Evolutionary conservation across 2,329 filamentous ascomycete genomes (phyloP), one percentile per base, ranked within the genome.

Genomic region (Talaromyces sp.): DNA sequence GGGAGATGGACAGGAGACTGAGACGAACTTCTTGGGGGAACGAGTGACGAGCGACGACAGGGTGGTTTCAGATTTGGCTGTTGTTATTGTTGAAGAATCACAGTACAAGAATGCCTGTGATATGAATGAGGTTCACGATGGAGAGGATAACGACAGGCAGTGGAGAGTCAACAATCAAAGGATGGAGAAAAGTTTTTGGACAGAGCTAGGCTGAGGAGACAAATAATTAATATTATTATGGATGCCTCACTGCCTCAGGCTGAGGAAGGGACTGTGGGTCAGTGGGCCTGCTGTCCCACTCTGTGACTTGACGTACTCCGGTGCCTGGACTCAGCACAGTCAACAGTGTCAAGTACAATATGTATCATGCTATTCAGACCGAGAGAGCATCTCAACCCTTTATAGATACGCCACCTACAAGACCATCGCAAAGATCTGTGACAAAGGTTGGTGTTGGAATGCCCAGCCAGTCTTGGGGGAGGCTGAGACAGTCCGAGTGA

Each of bases 111-210:
- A 34, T 19, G 10, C 51, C 51, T 54, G 27, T 56, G 13, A 53
- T 31, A 53, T 53, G 53, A 25, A 8, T 22, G n/a, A 22, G n/a
- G 6, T 25, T 38, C 31, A 11, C 15, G n/a, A 36, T 11, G 15
- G 15, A 36, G 11, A 36, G 34, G 34, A 34, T 22, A 56, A 36
- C n/a, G 29, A 56, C 22, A 31, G 53, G 22, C 31, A n/a, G 36
- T 10, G 10, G 29, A 54, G 29, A 34, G 15, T 15, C 29, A 17
- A 19, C 11, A 19, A n/a, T 15, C 22, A 8, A 4, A 56, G 17
- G 40, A 60, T 60, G 40, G 58, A 19, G 58, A 60, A 60, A 60
- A 60, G 58, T 60, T 60, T 58, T 60, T 34, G 58, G 58, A 31
- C 17, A 4, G 29, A 27, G 19, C 29, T 25, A 13, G 22, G 7